Base-by-base conservation (phyloP, 768 basidiomycete genomes). In the Tylopilus plumbeoviolaceoides region DNA sequence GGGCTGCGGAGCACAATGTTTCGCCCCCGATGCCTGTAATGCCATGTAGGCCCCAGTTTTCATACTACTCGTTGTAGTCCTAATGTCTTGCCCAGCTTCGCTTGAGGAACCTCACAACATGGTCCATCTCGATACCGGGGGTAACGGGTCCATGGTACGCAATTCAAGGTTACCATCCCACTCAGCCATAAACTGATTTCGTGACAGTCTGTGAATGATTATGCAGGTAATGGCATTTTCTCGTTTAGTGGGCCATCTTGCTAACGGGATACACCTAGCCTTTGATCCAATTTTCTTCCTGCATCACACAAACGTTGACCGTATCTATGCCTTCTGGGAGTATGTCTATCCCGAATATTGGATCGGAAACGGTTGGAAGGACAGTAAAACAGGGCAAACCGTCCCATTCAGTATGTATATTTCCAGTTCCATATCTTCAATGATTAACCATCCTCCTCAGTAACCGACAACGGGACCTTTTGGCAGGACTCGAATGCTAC, bases 91-190 rank as follows among this genome's bases (percentile, higher is more conserved):
- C 30, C 4, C 38, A 62, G 61, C 54, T 1, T 60, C 61, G 10
- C 1, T 62, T 10, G 61, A 62, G 40, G 61, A 63, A 35, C 23
- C 61, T 30, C 61, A 62, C 2, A 62, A 62, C 50, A 50, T 38
- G 51, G 35, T 63, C 3, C 61, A 62, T 47, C 31, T 62, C 7
- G 47, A 62, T 27, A 41, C 21, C 11, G 61, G 61, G 0, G 61
- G 61, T 17, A 51, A 56, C 15, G 61, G 61, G 10, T 4, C 42
- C 1, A 63, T 62, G 61, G 61, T 62, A 51, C 2, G 58, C 25
- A 5, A 5, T 14, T 39, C 39, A 5, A 7, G 38, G n/a, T 44
- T 20, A 1, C 27, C 17, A 28, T 50, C 15, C 18, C 1, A 1
- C 17, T 27, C 18, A 0, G 3, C 11, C 17, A 47, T 20, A 30